phyloP scores from a whole-genome alignment of 2,329 filamentous ascomycete genomes.

The Colletotrichum sp. region DNA sequence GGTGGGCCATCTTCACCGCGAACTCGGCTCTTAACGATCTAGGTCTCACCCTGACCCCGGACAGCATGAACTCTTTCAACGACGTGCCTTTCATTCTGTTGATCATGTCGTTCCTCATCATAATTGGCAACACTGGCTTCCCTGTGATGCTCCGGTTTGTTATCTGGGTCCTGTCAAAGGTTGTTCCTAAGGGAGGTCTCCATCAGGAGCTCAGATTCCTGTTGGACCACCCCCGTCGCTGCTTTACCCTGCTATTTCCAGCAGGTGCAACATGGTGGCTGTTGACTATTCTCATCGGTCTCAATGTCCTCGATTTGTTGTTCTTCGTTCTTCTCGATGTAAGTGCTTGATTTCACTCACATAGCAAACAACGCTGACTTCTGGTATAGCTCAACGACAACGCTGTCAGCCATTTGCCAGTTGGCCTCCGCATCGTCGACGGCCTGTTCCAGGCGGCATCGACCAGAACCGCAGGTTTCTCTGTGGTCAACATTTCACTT shows the following conservation, averaged over 20 bases:
- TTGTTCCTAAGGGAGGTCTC: slow-evolving; percentile 71
- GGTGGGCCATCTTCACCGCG: slow-evolving; percentile 93
- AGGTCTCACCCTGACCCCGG: slow-evolving; percentile 89
- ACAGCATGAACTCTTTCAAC: slow-evolving; percentile 93
- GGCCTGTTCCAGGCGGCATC: slow-evolving; percentile 90
- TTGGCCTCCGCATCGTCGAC: slow-evolving; percentile 79
- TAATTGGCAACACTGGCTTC: slow-evolving; percentile 95
- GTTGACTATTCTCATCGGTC: slow-evolving; percentile 79
- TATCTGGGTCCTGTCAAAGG: slow-evolving; percentile 80
- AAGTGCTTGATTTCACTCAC: slow-evolving; percentile 38
- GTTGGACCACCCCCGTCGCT: slow-evolving; percentile 92
- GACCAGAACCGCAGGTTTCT: slow-evolving; percentile 90
- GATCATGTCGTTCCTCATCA: slow-evolving; percentile 82
- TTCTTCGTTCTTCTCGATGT: slow-evolving; percentile 94
- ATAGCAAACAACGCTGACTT: slow-evolving; percentile 25
- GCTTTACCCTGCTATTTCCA: slow-evolving; percentile 94
- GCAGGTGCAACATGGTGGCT: slow-evolving; percentile 94
- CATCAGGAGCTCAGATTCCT: slow-evolving; percentile 93
- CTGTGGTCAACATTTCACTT: slow-evolving; percentile 76
- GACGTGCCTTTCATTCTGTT: slow-evolving; percentile 77
- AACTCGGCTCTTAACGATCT: slow-evolving; percentile 93
- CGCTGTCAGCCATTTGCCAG: slow-evolving; percentile 70
- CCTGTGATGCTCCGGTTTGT: slow-evolving; percentile 92
- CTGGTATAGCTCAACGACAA: slow-evolving; percentile 68
- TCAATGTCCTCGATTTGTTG: slow-evolving; percentile 86